Evolutionary conservation across 2,329 filamentous ascomycete species (phyloP), one percentile per base, ranked within the genome.

Genomic region (Aspergillus glaucus): DNA sequence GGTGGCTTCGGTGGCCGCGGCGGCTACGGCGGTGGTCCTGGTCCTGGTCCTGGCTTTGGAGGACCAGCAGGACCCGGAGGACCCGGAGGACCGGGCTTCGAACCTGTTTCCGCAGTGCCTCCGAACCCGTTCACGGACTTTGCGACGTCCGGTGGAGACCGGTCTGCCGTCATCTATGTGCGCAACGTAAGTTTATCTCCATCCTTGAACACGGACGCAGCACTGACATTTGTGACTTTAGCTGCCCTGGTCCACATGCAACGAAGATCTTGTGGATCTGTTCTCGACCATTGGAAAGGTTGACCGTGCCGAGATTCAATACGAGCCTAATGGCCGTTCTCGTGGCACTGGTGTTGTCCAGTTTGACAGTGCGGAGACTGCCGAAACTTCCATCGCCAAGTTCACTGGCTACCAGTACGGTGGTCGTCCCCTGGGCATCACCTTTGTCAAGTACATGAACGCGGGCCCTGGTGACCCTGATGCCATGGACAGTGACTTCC

Each of bases 211-310:
- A 8, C 43, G 8, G 39, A 14, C 24, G 5, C 22, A 34, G 14
- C 22, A 28, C 19, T 39, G 26, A 57, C 62, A 53, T 62, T 60
- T 51, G 44, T 15, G 44, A 17, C 34, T 43, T 50, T 61, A 95
- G 91, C 82, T 98, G 55, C 93, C 93, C 10, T 98, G 93, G 93
- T 97, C 93, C 24, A 98, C 93, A 14, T 96, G 91, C 76, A 97
- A 98, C 65, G 93, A 98, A 55, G 93, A 98, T 69, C 77, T 98
- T 22, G 83, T 97, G 49, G 93, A 98, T 68, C 80, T 98, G 17
- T 98, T 98, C 76, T 91, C 87, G 15, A 98, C 93, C 9, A 98
- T 98, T 63, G 93, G 93, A 55, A 95, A 95, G 70, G 93, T 98
- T 51, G 90, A 96, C 63, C 90, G 93, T 62, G 93, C 93, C n/a